These are phyloP conservation scores for Mortierella sp. DNA, from an alignment of 371 early-diverging fungal species.

Conservation along the genomic window DNA sequence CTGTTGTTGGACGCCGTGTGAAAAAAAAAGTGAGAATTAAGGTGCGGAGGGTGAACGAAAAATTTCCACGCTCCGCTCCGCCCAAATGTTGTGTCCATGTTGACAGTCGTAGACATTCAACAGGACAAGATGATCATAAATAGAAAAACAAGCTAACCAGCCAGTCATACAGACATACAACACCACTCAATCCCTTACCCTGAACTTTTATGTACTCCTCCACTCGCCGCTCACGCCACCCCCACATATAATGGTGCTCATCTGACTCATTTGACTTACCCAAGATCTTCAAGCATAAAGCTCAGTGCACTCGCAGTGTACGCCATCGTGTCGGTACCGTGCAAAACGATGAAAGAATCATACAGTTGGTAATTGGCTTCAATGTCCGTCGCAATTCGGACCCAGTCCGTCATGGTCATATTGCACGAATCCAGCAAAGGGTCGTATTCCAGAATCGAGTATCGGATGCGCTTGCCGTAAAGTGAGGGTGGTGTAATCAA, in stretches of 20 bases:
- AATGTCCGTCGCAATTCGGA: constrained; percentile 94
- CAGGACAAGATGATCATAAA: background rate
- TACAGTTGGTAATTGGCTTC: constrained; percentile 92
- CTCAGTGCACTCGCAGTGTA: constrained; percentile 95
- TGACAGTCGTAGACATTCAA: background rate
- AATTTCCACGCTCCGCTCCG: constrained; percentile 12
- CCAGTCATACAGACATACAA: background rate
- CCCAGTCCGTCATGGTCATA: constrained; percentile 97
- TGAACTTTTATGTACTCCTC: background rate
- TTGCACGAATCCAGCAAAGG: constrained; percentile 96
- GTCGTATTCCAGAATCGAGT: constrained; percentile 94
- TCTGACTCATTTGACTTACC: constrained; percentile 60
- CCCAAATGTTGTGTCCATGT: background rate
- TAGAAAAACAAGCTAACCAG: background rate
- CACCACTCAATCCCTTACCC: too few species aligned
- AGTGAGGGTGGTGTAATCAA: constrained; percentile 93
- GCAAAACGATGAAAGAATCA: constrained; percentile 95
- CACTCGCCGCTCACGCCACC: constrained; percentile 7
- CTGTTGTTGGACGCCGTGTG: background rate
- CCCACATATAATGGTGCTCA: background rate
- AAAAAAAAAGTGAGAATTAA: constrained; percentile 3
- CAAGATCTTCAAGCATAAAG: constrained; percentile 96
- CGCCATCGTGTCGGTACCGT: constrained; percentile 97
- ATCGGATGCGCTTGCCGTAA: constrained; percentile 92
- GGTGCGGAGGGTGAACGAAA: background rate